Evolutionary conservation across 306 rosid genomes (phyloP), one percentile per base, ranked within the genome.

Genomic region (Canavalia ensiformis): DNA sequence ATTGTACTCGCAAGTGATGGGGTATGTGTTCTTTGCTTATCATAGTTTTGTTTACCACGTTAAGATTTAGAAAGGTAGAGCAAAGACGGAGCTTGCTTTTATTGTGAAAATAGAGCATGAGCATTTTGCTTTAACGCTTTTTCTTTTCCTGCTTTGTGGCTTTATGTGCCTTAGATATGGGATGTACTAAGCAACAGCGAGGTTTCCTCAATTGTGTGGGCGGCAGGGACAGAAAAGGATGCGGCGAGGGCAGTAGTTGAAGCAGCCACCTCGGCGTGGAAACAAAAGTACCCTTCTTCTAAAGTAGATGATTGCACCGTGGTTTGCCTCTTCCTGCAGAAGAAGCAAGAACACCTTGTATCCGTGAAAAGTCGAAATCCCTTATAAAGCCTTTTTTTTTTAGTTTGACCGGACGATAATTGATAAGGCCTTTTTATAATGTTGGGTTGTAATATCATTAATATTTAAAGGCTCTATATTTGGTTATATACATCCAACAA

Each of bases 1-100:
- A 34, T 91, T 46, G 49, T 90, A n/a, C 94, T 57, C 65, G 93
- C 94, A 41, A 84, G 84, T 50, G 92, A 88, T 86, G 94, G 94
- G 88, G 88, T 87, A 63, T 72, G 86, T 55, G 37, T n/a, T 78
- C 10, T 49, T 4, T 44, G 18, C 8, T 13, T 30, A 45, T 2
- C 5, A 45, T 11, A 31, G 13, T 31, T 4, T 47, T 18, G 11
- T 49, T 45, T 47, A 18, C 37, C n/a, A 9, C 30, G 5, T 34
- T n/a, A 46, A 44, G 30, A 2, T 47, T 68, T 31, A 30, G 1
- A 30, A 58, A 58, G 0, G 37, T 2, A 13, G 3, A 4, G 13
- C 2, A 8, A 49, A 8, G 3, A 58, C 5, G 49, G 2, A 31
- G 7, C 41, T 37, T 37, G 41, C 41, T 37, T 37, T 37, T 37